Evolutionary conservation across 371 early-diverging fungal genomes (phyloP).

Genomic region (Mortierella sp.): DNA sequence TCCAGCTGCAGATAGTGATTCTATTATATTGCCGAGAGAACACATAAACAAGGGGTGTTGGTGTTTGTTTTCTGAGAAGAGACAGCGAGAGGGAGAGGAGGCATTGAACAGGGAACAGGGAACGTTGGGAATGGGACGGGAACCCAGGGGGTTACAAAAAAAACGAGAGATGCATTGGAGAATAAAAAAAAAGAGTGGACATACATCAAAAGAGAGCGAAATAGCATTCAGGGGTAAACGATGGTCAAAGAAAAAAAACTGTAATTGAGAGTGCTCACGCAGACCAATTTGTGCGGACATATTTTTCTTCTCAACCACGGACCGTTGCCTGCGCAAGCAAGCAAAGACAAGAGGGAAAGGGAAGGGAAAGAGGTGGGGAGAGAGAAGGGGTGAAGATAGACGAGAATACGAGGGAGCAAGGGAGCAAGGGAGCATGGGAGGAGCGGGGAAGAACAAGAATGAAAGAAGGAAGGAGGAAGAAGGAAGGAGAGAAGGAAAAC

Average conservation of each 20-base stretch:
- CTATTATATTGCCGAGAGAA: conserved; percentile 5
- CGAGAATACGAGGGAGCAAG: not conserved
- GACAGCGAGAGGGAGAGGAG: not conserved
- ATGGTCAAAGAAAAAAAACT: conserved; percentile 1
- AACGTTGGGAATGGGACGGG: not conserved
- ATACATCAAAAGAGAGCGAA: not conserved
- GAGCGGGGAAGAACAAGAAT: not conserved
- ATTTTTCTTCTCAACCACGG: not conserved
- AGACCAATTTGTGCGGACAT: not conserved
- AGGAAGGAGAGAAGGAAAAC: not conserved
- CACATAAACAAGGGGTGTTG: not conserved
- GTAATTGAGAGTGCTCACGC: not conserved
- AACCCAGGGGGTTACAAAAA: not conserved
- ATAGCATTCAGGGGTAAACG: conserved; percentile 19
- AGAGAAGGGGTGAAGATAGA: not conserved
- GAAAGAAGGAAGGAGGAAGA: not conserved
- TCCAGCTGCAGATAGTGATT: conserved; percentile 48
- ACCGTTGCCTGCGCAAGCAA: not conserved
- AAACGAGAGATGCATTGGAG: not conserved
- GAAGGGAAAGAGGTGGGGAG: not conserved
- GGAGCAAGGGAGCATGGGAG: not conserved
- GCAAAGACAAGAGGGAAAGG: not conserved
- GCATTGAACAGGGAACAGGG: not conserved
- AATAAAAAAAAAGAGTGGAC: not conserved
- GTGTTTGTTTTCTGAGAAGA: not conserved